Conservation (phyloP, 257 asterid genomes). For the Echium plantagineum region DNA sequence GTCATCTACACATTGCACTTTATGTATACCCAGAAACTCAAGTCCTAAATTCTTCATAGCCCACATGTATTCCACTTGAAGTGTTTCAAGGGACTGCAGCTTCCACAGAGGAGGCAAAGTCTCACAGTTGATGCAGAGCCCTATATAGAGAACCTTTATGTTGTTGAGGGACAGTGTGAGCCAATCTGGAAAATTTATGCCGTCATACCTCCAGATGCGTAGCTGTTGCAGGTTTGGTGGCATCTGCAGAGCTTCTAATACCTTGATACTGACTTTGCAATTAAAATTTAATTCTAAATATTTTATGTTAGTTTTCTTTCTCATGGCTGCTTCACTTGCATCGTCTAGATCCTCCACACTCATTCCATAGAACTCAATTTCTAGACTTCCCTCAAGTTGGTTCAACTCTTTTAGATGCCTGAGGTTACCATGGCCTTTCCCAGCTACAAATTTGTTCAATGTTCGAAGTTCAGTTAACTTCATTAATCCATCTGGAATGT, state of each 20-base stretch:
- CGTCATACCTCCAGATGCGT: slow-evolving; percentile 3
- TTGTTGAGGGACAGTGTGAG: slow-evolving; percentile 10
- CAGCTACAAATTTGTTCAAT: background rate
- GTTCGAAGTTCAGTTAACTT: slow-evolving; percentile 6
- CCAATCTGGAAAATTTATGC: slow-evolving; percentile 15
- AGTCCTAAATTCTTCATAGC: slow-evolving; percentile 12
- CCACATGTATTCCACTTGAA: slow-evolving; percentile 3
- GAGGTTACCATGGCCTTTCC: background rate
- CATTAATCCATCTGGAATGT: slow-evolving; percentile 7
- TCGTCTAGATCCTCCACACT: slow-evolving; percentile 6
- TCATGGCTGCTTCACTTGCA: slow-evolving; percentile 9
- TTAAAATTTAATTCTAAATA: slow-evolving; percentile 3
- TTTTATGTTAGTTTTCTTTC: slow-evolving; percentile 7
- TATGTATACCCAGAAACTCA: slow-evolving; percentile 15
- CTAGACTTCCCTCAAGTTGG: slow-evolving; percentile 4
- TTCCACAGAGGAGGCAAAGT: slow-evolving; percentile 18
- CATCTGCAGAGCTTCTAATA: slow-evolving; percentile 13
- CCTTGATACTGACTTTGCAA: background rate
- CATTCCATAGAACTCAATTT: background rate
- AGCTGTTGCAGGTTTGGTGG: slow-evolving; percentile 8
- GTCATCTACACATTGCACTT: background rate
- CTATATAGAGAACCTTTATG: slow-evolving; percentile 6
- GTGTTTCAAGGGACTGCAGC: slow-evolving; percentile 16
- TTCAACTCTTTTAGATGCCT: slow-evolving; percentile 5
- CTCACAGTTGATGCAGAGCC: slow-evolving; percentile 1